Conservation (phyloP, 2,329 filamentous ascomycete genomes). For the Fusarium sacchari region DNA sequence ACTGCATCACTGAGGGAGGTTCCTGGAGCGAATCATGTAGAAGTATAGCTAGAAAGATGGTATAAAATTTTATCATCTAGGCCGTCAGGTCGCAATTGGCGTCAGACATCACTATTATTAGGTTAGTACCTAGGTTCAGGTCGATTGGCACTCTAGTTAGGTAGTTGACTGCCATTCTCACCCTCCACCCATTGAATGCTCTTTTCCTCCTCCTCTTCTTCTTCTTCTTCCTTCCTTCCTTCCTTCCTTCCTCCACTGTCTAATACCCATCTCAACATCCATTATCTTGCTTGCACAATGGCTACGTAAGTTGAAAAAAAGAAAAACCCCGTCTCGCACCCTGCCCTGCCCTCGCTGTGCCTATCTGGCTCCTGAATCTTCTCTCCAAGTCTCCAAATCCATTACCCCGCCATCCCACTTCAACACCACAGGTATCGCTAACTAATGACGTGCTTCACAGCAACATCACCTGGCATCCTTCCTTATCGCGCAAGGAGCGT, state of each 20-base stretch:
- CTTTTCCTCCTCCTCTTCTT: too few species aligned
- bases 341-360: not conserved
- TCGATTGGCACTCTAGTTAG: not conserved
- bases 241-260: conserved; percentile 2
- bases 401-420: conserved; percentile 33
- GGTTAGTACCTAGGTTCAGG: not conserved
- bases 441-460: conserved; percentile 54
- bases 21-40: conserved; percentile 9
- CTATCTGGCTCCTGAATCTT: not conserved
- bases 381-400: conserved; percentile 9
- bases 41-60: not conserved
- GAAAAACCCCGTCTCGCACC: too few species aligned
- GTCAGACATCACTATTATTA: conserved; percentile 10
- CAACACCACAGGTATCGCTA: conserved; percentile 10
- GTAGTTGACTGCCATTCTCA: not conserved
- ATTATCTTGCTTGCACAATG: conserved; percentile 42
- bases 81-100: conserved; percentile 8
- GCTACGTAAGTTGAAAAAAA: conserved; percentile 46
- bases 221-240: not conserved
- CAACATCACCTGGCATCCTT: conserved; percentile 91
- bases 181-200: not conserved
- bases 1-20: not conserved
- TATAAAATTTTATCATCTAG: conserved; percentile 17
- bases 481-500: conserved; percentile 81
- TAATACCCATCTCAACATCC: not conserved